Base-by-base conservation (phyloP, 2,329 filamentous ascomycete species). In the Venturia oleaginea region DNA sequence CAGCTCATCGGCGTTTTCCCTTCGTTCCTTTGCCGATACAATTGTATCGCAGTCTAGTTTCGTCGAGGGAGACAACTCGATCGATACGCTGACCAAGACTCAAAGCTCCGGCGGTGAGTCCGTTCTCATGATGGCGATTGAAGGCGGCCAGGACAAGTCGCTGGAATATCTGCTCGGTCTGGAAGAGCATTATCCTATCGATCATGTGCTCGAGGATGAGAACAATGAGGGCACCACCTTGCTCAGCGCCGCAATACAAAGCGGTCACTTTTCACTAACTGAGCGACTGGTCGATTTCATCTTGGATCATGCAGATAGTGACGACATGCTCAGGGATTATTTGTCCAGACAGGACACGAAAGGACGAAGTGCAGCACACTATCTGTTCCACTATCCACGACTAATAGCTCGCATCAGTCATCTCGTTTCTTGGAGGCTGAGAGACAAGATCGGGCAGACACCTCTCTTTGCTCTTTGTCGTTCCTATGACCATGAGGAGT, bases 401-500 rank as follows among this genome's bases (percentile, higher is more conserved):
- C 80, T 99, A 24, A 94, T 99, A 68, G 78, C 81, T 55, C 83
- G 84, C 64, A 87, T 97, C 66, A 92, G 92, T 2, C 82, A 83
- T 66, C 77, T 93, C 68, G 80, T 99, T 63, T 90, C 91, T 10
- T 99, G 94, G 94, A 84, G 86, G 65, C 86, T 95, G 74, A 91
- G 88, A 69, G 94, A 99, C 75, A 95, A 92, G 74, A 97, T 97
- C 72, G 94, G 94, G 0, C 94, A 97, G 76, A 99, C 95, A n/a
- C 95, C 94, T 1, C 79, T 99, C 10, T 97, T 99, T 74, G 94
- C 94, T 1, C 81, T 97, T 0, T 97, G 92, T 74, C 86, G 94
- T 69, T 97, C 92, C 0, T 99, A 99, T 72, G 94, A 99, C 72
- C 92, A 99, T 74, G 83, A 86, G 1, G 83, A 92, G 69, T 99